Base-by-base conservation (phyloP, 345 rosid genomes). In the Orychophragmus violaceus region DNA sequence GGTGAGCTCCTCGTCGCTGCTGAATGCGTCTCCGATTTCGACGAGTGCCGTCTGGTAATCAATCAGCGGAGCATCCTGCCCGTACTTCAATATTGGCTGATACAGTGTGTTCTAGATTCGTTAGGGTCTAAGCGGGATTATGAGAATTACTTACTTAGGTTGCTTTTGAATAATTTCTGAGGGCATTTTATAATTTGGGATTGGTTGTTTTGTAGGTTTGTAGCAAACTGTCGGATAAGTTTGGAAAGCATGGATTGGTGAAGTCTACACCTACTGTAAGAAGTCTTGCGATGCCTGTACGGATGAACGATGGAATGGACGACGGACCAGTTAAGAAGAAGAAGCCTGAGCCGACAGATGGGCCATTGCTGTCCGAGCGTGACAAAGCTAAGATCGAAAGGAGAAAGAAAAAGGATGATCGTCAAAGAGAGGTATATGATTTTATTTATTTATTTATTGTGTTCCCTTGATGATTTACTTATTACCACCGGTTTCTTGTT, bases 251-350 rank as follows among this genome's bases (percentile, higher is more conserved):
- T 82, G 97, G 97, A 2, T 65, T 90, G 71, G 91, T 86, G 22
- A 87, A 86, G 70, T 78, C 76, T 18, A 79, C 79, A 70, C 94
- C 86, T 12, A 62, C 94, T 1, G 88, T 93, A 0, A 80, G 97
- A 80, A 93, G 97, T 70, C 91, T 93, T 0, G 85, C 90, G 0
- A 76, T 86, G 28, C 98, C 98, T 3, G 75, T 93, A 17, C 78
- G 98, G 69, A 93, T 93, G 98, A 79, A 93, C 52, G 98, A 90
- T 12, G 98, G 98, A 41, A 85, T 93, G 97, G 97, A 93, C 13
- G 98, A 90, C 74, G 96, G 81, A 69, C 90, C 66, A 27, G 83
- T 81, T 8, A 87, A 86, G 83, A 93, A 92, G 86, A 93, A 87
- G 87, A 87, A 87, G 79, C 88, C 90, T 11, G 98, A 93, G 87